Evolutionary conservation across 2,329 filamentous ascomycete species (phyloP), one percentile per base, ranked within the genome.

Genomic region (Apiospora aurea): DNA sequence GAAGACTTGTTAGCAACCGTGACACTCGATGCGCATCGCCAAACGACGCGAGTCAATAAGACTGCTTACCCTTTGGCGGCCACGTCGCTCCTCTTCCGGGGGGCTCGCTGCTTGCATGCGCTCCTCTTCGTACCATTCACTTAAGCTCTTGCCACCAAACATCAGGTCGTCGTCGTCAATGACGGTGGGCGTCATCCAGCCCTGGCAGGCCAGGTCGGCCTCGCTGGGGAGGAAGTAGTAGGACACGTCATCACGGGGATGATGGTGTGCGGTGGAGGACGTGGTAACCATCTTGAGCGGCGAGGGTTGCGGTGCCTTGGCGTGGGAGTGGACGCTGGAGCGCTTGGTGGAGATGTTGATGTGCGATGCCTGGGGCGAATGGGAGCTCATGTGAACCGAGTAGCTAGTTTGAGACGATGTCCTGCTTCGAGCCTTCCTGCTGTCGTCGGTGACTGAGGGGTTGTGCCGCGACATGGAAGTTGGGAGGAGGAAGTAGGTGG

Each of bases 131-230:
- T 90, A 89, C 88, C 88, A 90, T 21, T 85, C 81, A 78, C 87
- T 88, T 57, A 90, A 79, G 51, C 87, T 84, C 84, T 90, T 90
- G 76, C 88, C 88, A 71, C 88, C 87, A 75, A 90, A 90, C 79
- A 85, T 89, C 49, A 90, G 82, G 74, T 90, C 88, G 71, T 90
- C 88, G 77, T 90, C 88, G 71, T 90, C 88, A 76, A 90, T 90
- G 73, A 88, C 82, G 68, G 86, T 90, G 46, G 86, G 85, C 70
- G 86, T 83, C 74, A 88, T 84, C 88, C 87, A 90, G 66, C 77
- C 78, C 47, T 77, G 76, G n/a, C 76, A 75, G 41, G 76, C 64
- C 49, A 69, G 34, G 41, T 79, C 76, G 16, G 73, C 72, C 34
- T 76, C 73, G 51, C 78, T 76, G 13, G 79, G 76, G 5, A 77